Conservation (phyloP, 139 green algal genomes). For the Yamagishiella unicocca region DNA sequence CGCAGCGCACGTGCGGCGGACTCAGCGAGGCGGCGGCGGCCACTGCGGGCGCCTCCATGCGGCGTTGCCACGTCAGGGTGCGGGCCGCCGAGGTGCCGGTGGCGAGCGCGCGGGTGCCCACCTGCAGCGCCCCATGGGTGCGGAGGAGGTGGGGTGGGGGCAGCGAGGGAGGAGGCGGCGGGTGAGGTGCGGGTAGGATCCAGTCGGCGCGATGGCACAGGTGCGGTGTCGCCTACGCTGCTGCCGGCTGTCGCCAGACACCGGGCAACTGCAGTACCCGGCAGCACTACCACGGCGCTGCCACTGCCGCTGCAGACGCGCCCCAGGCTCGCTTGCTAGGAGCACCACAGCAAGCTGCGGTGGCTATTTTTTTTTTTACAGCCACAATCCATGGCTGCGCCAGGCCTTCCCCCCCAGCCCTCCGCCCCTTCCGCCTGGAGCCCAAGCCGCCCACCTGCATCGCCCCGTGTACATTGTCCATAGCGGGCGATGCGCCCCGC, state of each 20-base stretch:
- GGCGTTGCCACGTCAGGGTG: constrained; percentile 9
- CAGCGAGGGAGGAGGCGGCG: neutral
- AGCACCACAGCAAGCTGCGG: too few species aligned
- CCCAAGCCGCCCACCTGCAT: constrained; percentile 22
- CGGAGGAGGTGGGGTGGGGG: neutral
- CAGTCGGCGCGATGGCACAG: too few species aligned
- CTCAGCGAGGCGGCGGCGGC: neutral
- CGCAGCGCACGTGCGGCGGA: neutral
- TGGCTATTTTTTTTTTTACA: too few species aligned
- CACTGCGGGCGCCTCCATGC: neutral
- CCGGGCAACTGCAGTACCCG: too few species aligned
- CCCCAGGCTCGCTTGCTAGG: too few species aligned
- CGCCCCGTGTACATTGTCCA: neutral
- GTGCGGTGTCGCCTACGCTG: too few species aligned
- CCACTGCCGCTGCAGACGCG: too few species aligned
- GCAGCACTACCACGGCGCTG: too few species aligned
- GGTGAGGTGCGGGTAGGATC: too few species aligned
- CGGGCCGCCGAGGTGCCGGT: constrained; percentile 1
- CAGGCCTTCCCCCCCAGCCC: neutral
- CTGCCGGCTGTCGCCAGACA: too few species aligned
- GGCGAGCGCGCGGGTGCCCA: constrained; percentile 29
- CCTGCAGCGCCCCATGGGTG: neutral
- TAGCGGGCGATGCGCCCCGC: neutral
- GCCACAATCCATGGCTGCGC: too few species aligned
- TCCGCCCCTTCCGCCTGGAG: too few species aligned